Conservation (phyloP, 2,329 filamentous ascomycete species). For the Metarhizium brunneum region DNA sequence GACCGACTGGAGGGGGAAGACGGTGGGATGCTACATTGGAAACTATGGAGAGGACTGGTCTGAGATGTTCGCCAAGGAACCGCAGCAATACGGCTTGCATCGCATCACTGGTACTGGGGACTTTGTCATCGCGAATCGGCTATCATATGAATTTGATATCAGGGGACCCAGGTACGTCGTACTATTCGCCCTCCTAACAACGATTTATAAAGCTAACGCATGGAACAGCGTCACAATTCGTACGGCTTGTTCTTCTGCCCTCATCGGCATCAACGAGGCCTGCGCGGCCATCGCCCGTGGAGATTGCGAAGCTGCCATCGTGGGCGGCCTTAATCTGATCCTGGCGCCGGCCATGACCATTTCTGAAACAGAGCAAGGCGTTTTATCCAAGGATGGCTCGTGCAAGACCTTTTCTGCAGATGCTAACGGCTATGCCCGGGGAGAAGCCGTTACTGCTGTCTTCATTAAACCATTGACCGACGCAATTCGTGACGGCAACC, state of each 20-base stretch:
- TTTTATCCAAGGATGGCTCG: slow-evolving; percentile 24
- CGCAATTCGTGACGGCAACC: slow-evolving; percentile 37
- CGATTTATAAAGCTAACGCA: not conserved
- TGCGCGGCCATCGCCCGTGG: slow-evolving; percentile 18
- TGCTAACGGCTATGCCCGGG: slow-evolving; percentile 41
- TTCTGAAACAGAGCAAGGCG: slow-evolving; percentile 22
- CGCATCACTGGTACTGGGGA: slow-evolving; percentile 14
- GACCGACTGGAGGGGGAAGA: slow-evolving; percentile 14
- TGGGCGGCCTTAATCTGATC: slow-evolving; percentile 22
- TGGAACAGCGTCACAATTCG: slow-evolving; percentile 18
- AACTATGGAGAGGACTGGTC: slow-evolving; percentile 21
- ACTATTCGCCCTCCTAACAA: not conserved
- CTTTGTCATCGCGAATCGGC: slow-evolving; percentile 21
- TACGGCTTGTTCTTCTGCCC: slow-evolving; percentile 29
- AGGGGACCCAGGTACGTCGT: slow-evolving; percentile 20
- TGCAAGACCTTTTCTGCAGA: slow-evolving; percentile 29
- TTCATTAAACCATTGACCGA: slow-evolving; percentile 36
- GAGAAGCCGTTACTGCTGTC: slow-evolving; percentile 36
- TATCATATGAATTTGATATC: slow-evolving; percentile 23
- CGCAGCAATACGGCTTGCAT: slow-evolving; percentile 11
- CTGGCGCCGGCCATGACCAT: slow-evolving; percentile 15
- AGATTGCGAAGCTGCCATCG: slow-evolving; percentile 18
- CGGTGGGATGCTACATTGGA: slow-evolving; percentile 20
- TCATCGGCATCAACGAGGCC: slow-evolving; percentile 26
- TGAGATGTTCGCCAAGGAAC: slow-evolving; percentile 10